Percentiles rank a stretch among this genome's conserved stretches.
Evolutionary conservation across 192 early-diverging fungal genomes (phyloP).

Genomic region (Umbelopsis sp.): DNA sequence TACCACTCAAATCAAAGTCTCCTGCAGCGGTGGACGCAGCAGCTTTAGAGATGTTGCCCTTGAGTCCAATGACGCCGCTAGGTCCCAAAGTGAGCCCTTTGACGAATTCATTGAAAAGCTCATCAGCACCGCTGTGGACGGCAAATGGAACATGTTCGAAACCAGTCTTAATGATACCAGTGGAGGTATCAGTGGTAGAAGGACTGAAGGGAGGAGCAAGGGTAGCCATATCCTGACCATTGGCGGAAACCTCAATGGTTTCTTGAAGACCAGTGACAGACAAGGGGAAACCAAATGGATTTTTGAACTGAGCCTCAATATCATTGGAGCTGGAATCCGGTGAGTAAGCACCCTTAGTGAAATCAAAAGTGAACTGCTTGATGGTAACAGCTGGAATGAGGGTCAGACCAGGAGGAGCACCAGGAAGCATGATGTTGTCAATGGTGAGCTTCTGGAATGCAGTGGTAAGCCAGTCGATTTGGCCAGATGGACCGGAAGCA

Average conservation of each 20-base stretch:
- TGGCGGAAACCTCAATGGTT: constrained; percentile 44
- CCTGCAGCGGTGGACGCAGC: constrained; percentile 44
- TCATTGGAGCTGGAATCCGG: constrained; percentile 47
- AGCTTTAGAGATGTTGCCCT: constrained; percentile 30
- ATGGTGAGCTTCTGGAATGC: constrained; percentile 50
- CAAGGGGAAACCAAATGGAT: constrained; percentile 48
- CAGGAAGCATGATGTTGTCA: constrained; percentile 38
- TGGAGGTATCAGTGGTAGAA: constrained; percentile 25
- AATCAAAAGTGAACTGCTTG: constrained; percentile 51
- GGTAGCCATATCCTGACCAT: constrained; percentile 26
- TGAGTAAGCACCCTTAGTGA: constrained; percentile 48
- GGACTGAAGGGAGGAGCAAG: constrained; percentile 30
- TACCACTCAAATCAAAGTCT: constrained; percentile 38
- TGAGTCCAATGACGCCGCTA: constrained; percentile 25
- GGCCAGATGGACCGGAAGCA: constrained; percentile 36
- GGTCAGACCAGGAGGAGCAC: constrained; percentile 29
- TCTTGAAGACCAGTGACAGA: constrained; percentile 45
- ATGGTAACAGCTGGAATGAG: constrained; percentile 45
- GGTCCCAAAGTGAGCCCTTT: constrained; percentile 25
- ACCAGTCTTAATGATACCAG: constrained; percentile 25
- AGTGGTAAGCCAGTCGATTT: constrained; percentile 39
- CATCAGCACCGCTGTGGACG: constrained; percentile 24
- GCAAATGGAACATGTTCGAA: constrained; percentile 40
- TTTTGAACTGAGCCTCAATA: constrained; percentile 41
- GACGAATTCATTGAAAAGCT: constrained; percentile 37